Evolutionary conservation across 441 rosid species (phyloP).

Genomic region (Corymbia citriodora): DNA sequence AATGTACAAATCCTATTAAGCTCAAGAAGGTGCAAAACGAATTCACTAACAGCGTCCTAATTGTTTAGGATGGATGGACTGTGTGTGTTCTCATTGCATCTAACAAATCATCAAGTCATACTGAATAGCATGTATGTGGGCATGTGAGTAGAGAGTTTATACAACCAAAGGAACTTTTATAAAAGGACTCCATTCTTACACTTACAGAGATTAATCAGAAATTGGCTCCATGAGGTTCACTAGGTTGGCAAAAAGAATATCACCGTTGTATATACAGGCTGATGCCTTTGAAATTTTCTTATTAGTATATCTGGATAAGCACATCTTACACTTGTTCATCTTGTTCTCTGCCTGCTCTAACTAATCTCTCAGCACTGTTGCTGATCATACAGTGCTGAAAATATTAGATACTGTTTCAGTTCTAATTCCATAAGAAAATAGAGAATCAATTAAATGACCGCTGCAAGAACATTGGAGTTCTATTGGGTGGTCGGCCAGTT

Average conservation of each 20-base stretch:
- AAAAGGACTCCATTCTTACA: background rate
- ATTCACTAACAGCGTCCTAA: background rate
- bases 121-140: background rate
- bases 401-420: background rate
- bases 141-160: background rate
- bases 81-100: background rate
- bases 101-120: background rate
- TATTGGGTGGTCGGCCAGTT: background rate
- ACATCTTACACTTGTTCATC: background rate
- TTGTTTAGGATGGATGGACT: background rate
- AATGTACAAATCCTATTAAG: background rate
- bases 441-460: background rate
- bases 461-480: background rate
- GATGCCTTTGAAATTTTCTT: background rate
- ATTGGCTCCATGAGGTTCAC: background rate
- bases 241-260: background rate
- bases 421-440: background rate
- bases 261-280: background rate
- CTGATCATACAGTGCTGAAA: background rate
- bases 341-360: background rate
- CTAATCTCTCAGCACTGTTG: background rate
- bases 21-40: background rate
- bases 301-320: background rate
- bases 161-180: background rate
- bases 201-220: background rate